Evolutionary conservation across 2,329 filamentous ascomycete species (phyloP), one percentile per base, ranked within the genome.

Genomic region (Seiridium unicorne): DNA sequence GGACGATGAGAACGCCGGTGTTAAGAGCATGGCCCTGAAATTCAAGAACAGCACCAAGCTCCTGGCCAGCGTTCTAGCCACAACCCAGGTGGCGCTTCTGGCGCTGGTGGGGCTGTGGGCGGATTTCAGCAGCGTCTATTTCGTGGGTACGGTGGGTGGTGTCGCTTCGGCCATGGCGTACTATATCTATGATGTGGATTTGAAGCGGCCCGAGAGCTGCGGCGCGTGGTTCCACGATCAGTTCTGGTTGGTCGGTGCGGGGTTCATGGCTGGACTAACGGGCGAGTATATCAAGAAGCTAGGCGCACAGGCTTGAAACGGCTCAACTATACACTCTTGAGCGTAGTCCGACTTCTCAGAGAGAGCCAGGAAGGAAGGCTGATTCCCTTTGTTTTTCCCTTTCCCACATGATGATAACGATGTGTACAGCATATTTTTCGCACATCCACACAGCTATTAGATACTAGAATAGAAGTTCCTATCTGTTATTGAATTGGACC

Each of bases 11-110:
- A 69, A 68, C 44, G 61, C 70, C 3, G 73, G 73, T 3, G 62
- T 76, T n/a, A 72, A 70, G 63, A 73, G 72, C 63, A 68, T 82
- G 66, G 79, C 80, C 5, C 72, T 81, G 51, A 76, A 76, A 3
- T 68, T 69, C 55, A 46, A 47, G 55, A 31, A 57, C 31, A 57
- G 32, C 18, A 57, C 55, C 40, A 57, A 57, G 55, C n/a, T 47
- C 8, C 18, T 57, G 10, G 36, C 55, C 9, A 11, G 13, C 34
- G 32, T 42, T 6, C 32, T 65, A n/a, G 8, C 64, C 3, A 36
- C 58, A 13, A 32, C 13, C 4, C 55, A 61, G 47, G 57, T 58
- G n/a, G 18, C 18, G 46, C 46, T 48, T 4, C 46, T 48, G 7
- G 46, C 46, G 18, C 32, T 7, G 46, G 18, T n/a, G 9, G 46